Percentiles rank a stretch among this genome's conserved stretches.
These are phyloP conservation scores for Chlamydomonas sp. DNA, from an alignment of 139 green algal genomes.

Conservation along the genomic window DNA sequence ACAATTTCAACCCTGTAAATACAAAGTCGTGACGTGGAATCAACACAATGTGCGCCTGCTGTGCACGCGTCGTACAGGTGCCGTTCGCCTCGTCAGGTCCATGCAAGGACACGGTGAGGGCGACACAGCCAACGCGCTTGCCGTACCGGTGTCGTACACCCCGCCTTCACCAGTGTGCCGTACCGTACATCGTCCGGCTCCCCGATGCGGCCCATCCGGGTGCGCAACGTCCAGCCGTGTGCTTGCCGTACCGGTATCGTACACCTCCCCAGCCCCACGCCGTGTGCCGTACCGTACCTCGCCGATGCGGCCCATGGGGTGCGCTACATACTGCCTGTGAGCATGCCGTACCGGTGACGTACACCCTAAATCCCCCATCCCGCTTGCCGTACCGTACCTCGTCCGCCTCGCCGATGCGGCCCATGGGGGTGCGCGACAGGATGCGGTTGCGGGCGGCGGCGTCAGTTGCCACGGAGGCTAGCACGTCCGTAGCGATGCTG, in stretches of 20 bases:
- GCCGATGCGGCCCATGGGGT: conserved; percentile 82
- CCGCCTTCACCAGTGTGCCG: too few relatives aligned
- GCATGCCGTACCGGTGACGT: too few relatives aligned
- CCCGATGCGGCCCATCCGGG: conserved; percentile 74
- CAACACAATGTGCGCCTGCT: too few relatives aligned
- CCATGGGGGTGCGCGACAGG: conserved; percentile 74
- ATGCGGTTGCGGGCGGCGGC: conserved; percentile 57
- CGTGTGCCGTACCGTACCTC: conserved; percentile 60
- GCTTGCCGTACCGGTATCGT: too few relatives aligned
- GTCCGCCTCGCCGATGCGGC: conserved; percentile 76
- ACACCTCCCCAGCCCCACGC: conserved; percentile 38
- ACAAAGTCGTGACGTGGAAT: too few relatives aligned
- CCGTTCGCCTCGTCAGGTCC: too few relatives aligned
- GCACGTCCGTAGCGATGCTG: conserved; percentile 87
- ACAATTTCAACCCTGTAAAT: too few relatives aligned
- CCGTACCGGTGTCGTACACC: too few relatives aligned
- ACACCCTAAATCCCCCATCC: too few relatives aligned
- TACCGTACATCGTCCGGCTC: conserved; percentile 69
- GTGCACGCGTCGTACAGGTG: too few relatives aligned
- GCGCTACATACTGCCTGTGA: conserved; percentile 44
- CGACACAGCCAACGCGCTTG: too few relatives aligned
- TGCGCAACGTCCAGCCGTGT: conserved; percentile 49
- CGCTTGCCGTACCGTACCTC: conserved; percentile 50
- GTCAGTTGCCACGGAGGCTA: conserved; percentile 72
- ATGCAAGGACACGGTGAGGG: too few relatives aligned